A percentile compares a stretch with the other conserved stretches of the same genome.
Evolutionary conservation across 164 flowering plant genomes (phyloP).

Genomic region (Aristolochia californica): DNA sequence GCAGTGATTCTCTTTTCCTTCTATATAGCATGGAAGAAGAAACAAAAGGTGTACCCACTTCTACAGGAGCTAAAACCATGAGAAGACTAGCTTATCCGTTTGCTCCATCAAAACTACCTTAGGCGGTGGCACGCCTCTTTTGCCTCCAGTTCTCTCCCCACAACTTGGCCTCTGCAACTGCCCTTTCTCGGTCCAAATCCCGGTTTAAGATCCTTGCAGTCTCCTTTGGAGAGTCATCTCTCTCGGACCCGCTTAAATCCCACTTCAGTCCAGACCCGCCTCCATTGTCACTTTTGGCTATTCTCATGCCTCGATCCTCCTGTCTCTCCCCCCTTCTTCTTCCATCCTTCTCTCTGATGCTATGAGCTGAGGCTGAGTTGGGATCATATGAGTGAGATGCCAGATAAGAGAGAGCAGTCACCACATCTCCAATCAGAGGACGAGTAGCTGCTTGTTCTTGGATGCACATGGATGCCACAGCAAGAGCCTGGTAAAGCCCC

Average conservation of each 20-base stretch:
- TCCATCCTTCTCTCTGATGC: conserved; percentile 15
- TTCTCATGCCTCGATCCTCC: conserved; percentile 20
- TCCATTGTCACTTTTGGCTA: conserved; percentile 40
- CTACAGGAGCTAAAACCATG: neutral
- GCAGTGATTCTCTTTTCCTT: neutral
- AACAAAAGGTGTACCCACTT: neutral
- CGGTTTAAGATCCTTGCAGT: conserved; percentile 45
- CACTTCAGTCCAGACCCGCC: conserved; percentile 56
- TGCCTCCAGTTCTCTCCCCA: conserved; percentile 93
- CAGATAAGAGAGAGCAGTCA: conserved; percentile 43
- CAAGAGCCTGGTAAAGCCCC: conserved; percentile 48
- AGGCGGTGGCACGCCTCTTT: conserved; percentile 56
- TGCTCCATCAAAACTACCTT: conserved; percentile 45
- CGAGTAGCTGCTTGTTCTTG: conserved; percentile 44
- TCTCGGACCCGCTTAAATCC: conserved; percentile 67
- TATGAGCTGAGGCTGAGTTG: conserved; percentile 8
- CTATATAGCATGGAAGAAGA: conserved; percentile 2
- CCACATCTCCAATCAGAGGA: conserved; percentile 49
- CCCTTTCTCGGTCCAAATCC: conserved; percentile 65
- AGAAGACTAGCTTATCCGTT: conserved; percentile 13
- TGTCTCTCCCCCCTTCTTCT: conserved; percentile 14
- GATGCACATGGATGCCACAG: conserved; percentile 45
- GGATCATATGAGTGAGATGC: conserved; percentile 29
- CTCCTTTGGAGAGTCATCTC: conserved; percentile 68
- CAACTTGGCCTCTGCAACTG: conserved; percentile 96